Evolutionary conservation across 2,329 filamentous ascomycete genomes (phyloP), one percentile per base, ranked within the genome.

Genomic region (Fusarium napiforme): DNA sequence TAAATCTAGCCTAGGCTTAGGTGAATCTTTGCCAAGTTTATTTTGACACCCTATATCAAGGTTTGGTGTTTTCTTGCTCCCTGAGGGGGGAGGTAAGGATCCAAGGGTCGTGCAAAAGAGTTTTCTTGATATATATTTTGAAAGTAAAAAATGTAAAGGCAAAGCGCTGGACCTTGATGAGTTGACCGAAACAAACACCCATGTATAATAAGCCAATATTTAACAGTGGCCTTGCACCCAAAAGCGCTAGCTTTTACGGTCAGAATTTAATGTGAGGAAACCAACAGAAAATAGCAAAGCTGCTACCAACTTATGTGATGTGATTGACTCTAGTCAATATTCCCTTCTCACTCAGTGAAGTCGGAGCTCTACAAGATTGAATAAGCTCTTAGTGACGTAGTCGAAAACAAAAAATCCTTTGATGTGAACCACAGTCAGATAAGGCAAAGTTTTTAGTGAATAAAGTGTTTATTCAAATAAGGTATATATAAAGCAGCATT

Each of bases 221-320:
- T 26, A 5, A 19, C 10, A 19, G 9, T 19, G 36, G n/a, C 4
- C 6, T 18, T 7, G 7, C n/a, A 18, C 1, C 3, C 0, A 21
- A 23, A 23, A 42, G 37, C 23, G 7, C 34, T 28, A 5, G 19
- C 18, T 28, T 11, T 53, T 28, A 19, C 23, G 4, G 21, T 16
- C 16, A 36, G 30, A 34, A n/a, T 50, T 23, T 19, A 19, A 36
- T 19, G 23, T 4, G 4, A 23, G 10, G 16, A 14, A 16, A 30
- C 4, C 6, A 4, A 23, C 2, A 28, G 3, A 37, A 21, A 9
- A n/a, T 37, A n/a, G 7, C 7, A 53, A 9, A 16, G 12, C 6
- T 12, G 7, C 28, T 14, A 36, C 5, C 9, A 14, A 32, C 12
- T 4, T 19, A 37, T 23, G 7, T 26, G 9, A 21, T 21, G 21